phyloP scores from a whole-genome alignment of 208 protist genomes.

The Leishmania turanica region DNA sequence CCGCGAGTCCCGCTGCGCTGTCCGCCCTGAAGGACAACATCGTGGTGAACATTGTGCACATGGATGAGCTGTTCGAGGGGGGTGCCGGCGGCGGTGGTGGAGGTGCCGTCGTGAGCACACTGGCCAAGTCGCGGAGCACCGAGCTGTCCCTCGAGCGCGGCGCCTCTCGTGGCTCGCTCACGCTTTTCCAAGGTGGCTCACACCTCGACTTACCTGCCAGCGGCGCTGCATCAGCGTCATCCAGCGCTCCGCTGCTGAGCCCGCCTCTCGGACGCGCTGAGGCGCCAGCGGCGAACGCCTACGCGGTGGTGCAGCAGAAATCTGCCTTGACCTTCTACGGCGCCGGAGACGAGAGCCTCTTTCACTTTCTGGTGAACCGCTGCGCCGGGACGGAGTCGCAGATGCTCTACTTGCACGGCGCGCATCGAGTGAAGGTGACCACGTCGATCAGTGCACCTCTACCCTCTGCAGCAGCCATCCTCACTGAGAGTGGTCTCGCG shows the following conservation, averaged over 20 bases:
- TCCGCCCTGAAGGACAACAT: constrained; percentile 26
- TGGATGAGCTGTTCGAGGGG: constrained; percentile 30
- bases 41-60: constrained; percentile 29
- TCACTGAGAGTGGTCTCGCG: not conserved
- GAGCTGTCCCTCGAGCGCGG: constrained; percentile 8
- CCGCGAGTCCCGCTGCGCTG: constrained; percentile 5
- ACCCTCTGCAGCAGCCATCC: not conserved
- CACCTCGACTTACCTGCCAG: constrained; percentile 13
- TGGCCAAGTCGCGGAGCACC: constrained; percentile 17
- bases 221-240: not conserved
- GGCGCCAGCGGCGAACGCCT: constrained; percentile 4
- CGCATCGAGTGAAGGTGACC: constrained; percentile 22
- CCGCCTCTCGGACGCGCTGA: not conserved
- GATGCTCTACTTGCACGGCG: constrained; percentile 36
- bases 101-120: constrained; percentile 4
- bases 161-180: constrained; percentile 4
- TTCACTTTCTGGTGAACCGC: constrained; percentile 29
- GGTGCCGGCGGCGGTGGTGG: not conserved
- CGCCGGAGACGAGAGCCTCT: constrained; percentile 30
- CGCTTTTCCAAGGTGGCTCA: not conserved
- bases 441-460: not conserved
- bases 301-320: constrained; percentile 36
- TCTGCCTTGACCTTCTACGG: constrained; percentile 23
- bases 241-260: not conserved
- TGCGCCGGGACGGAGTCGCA: constrained; percentile 17